Evolutionary conservation across 2,329 filamentous ascomycete species (phyloP).

Genomic region (Fusarium verticillioides): DNA sequence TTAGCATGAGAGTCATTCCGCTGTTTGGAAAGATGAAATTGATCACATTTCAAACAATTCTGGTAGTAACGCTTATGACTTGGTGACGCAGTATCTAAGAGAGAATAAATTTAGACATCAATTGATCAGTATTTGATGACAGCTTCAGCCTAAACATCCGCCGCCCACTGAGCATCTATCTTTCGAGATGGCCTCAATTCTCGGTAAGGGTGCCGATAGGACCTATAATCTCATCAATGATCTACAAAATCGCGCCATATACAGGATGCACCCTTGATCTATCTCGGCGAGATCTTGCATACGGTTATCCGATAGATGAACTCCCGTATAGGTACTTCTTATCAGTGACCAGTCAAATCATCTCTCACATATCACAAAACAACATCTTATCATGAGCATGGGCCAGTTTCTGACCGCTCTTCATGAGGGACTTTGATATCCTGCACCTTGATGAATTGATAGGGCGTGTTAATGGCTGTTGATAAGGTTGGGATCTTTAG

Average conservation of each 20-base stretch:
- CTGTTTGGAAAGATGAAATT: background rate
- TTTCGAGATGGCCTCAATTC: background rate
- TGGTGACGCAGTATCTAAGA: too few species aligned
- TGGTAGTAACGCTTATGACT: too few species aligned
- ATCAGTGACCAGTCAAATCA: background rate
- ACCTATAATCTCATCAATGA: background rate
- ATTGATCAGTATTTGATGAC: background rate
- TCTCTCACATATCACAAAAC: background rate
- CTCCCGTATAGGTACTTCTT: conserved; percentile 1
- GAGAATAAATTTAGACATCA: background rate
- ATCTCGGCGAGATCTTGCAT: background rate
- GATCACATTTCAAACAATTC: background rate
- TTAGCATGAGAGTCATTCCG: conserved; percentile 3
- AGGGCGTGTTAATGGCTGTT: background rate
- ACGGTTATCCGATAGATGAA: conserved; percentile 7
- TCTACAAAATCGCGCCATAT: background rate
- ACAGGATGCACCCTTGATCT: background rate
- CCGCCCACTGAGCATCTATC: background rate
- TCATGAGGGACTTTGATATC: background rate
- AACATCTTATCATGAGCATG: conserved; percentile 7
- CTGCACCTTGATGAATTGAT: background rate
- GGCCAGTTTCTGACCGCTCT: conserved; percentile 6
- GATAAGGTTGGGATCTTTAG: background rate
- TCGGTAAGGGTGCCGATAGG: background rate
- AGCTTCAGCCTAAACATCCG: background rate